A percentile compares a stretch with the other conserved stretches of the same genome.
Conservation (phyloP, 2,329 filamentous ascomycete genomes). For the Trichocomaceae sp. region DNA sequence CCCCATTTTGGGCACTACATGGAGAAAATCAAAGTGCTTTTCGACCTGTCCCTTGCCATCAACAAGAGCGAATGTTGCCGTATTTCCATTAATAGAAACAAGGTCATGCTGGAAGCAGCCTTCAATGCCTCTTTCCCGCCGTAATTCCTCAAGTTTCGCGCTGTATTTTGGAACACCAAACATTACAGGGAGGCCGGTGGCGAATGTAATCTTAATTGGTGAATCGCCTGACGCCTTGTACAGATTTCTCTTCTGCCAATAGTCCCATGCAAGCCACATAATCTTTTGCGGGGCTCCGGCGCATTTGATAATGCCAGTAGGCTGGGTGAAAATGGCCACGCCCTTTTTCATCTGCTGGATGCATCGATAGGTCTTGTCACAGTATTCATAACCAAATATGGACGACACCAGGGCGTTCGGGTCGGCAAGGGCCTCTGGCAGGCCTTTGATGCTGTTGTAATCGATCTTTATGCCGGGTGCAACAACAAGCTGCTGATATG, state of each 20-base stretch:
- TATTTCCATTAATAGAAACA: conserved; percentile 47
- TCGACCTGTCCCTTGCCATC: conserved; percentile 42
- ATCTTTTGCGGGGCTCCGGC: conserved; percentile 57
- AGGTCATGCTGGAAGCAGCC: conserved; percentile 55
- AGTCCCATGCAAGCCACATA: conserved; percentile 56
- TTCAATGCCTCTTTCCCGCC: conserved; percentile 50
- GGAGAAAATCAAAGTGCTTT: conserved; percentile 49
- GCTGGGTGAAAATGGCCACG: conserved; percentile 54
- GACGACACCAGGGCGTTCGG: conserved; percentile 46
- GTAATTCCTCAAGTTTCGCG: conserved; percentile 48
- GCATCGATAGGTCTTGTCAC: conserved; percentile 47
- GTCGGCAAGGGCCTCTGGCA: conserved; percentile 51
- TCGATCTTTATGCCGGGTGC: conserved; percentile 52
- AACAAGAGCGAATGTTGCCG: conserved; percentile 44
- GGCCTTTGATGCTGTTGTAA: conserved; percentile 47
- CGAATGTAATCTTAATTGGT: conserved; percentile 49
- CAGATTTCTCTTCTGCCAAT: conserved; percentile 50
- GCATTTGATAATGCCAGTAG: conserved; percentile 54
- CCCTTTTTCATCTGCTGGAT: conserved; percentile 47
- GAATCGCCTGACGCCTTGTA: conserved; percentile 40
- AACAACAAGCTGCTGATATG: conserved; percentile 60
- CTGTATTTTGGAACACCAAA: conserved; percentile 57
- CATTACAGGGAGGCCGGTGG: conserved; percentile 51
- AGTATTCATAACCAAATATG: conserved; percentile 53
- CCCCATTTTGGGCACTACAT: conserved; percentile 55